phyloP scores from a whole-genome alignment of 495 filamentous ascomycete species.

The Lophium mytilinum region DNA sequence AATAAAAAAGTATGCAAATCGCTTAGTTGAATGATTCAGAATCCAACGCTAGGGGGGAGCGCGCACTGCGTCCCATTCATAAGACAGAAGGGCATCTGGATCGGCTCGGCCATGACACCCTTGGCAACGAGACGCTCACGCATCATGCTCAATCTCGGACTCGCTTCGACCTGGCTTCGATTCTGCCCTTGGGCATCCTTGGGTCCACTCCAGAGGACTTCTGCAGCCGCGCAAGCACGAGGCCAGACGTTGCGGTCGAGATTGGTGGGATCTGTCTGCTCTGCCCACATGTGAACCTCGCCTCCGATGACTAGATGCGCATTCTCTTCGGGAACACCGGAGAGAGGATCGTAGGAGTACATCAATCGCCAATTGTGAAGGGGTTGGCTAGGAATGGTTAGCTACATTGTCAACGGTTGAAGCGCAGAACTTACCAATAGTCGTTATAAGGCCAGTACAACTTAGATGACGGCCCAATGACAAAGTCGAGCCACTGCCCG shows the following conservation, averaged over 20 bases:
- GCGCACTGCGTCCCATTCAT: conserved; percentile 33
- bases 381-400: conserved; percentile 32
- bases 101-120: conserved; percentile 53
- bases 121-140: conserved; percentile 60
- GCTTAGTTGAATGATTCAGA: background rate
- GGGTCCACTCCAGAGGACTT: conserved; percentile 68
- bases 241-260: conserved; percentile 70
- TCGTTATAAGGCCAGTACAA: conserved; percentile 60
- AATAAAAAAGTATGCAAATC: too few relatives aligned
- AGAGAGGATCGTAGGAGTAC: conserved; percentile 66
- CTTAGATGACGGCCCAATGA: conserved; percentile 34
- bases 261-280: conserved; percentile 63
- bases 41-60: background rate
- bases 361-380: conserved; percentile 68
- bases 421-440: conserved; percentile 46
- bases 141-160: conserved; percentile 58
- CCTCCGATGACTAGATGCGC: conserved; percentile 64
- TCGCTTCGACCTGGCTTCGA: conserved; percentile 55
- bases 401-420: too few relatives aligned
- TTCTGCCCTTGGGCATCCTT: conserved; percentile 52
- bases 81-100: conserved; percentile 48
- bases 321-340: conserved; percentile 47
- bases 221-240: conserved; percentile 56
- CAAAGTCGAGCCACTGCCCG: conserved; percentile 67
- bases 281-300: conserved; percentile 69